phyloP scores from a whole-genome alignment of 495 filamentous ascomycete species.

The Penicillium pancosmium region DNA sequence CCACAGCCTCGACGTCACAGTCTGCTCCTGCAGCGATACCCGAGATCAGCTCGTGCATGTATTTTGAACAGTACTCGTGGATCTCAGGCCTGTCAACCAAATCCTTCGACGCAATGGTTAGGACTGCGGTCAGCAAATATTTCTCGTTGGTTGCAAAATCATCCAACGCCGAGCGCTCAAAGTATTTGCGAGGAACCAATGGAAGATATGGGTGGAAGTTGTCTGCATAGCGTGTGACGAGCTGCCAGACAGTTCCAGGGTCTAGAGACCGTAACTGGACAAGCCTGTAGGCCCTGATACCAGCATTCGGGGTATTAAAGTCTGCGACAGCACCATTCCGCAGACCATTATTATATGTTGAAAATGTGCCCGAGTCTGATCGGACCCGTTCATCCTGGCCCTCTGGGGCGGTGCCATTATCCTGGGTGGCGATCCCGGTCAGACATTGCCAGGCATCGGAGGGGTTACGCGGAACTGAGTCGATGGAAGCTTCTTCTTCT shows the following conservation, averaged over 20 bases:
- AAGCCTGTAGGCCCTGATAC: conserved; percentile 52
- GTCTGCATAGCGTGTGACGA: conserved; percentile 55
- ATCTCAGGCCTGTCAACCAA: conserved; percentile 56
- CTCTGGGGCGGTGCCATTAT: conserved; percentile 25
- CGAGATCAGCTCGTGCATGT: conserved; percentile 65
- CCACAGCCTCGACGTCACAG: conserved; percentile 65
- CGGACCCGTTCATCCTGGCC: conserved; percentile 24
- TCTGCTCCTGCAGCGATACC: conserved; percentile 61
- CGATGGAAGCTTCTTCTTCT: conserved; percentile 47
- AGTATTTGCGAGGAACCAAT: conserved; percentile 57
- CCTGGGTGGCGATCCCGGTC: conserved; percentile 43
- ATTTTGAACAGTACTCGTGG: conserved; percentile 61
- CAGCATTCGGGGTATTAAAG: conserved; percentile 31
- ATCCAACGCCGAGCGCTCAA: conserved; percentile 50
- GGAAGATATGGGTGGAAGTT: conserved; percentile 67
- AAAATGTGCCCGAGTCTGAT: conserved; percentile 25
- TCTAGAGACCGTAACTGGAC: conserved; percentile 53
- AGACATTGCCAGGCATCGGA: conserved; percentile 55
- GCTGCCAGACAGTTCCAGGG: conserved; percentile 48
- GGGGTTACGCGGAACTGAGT: conserved; percentile 47
- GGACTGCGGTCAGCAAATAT: conserved; percentile 62
- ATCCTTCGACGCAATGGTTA: conserved; percentile 66
- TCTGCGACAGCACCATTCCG: conserved; percentile 34
- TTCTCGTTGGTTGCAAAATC: conserved; percentile 56
- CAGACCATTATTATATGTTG: conserved; percentile 34